Conservation (phyloP, 257 asterid genomes). For the Nicotiana tomentosiformis region DNA sequence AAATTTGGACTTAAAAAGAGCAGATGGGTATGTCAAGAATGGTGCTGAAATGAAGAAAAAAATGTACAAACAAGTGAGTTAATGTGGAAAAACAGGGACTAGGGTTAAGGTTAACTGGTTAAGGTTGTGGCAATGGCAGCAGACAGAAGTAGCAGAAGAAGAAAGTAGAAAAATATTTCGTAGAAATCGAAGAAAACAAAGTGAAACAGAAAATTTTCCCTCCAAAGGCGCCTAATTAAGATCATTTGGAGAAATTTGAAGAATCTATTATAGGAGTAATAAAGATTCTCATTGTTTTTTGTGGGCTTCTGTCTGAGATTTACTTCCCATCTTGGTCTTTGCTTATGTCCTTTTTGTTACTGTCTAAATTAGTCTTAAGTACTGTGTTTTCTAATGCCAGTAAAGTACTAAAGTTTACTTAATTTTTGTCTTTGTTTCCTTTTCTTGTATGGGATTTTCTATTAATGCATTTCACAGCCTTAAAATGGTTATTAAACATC, state of each 20-base stretch:
- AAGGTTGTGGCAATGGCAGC: slow-evolving; percentile 12
- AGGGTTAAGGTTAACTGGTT: not conserved
- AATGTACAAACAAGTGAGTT: slow-evolving; percentile 7
- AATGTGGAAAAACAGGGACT: not conserved
- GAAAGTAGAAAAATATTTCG: not conserved
- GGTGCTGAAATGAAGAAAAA: slow-evolving; percentile 1
- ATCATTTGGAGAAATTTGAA: not conserved
- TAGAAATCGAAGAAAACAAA: slow-evolving; percentile 5
- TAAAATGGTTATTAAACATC: not conserved
- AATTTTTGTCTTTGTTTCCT: not conserved
- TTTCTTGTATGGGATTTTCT: not conserved
- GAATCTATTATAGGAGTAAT: slow-evolving; percentile 2
- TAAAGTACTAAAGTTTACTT: not conserved
- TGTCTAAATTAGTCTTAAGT: not conserved
- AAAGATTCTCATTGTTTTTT: slow-evolving; percentile 5
- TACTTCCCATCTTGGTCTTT: not conserved
- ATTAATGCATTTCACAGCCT: not conserved
- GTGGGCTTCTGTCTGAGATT: slow-evolving; percentile 1
- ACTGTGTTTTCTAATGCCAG: not conserved
- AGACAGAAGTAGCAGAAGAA: not conserved
- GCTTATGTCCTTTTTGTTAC: slow-evolving; percentile 10
- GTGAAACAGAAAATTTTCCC: slow-evolving; percentile 4
- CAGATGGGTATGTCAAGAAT: not conserved
- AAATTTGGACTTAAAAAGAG: not conserved
- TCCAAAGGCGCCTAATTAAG: slow-evolving; percentile 8